Percentiles rank a stretch among this genome's conserved stretches.
Conservation (phyloP, 176 grass and related monocot species). For the Lolium rigidum region DNA sequence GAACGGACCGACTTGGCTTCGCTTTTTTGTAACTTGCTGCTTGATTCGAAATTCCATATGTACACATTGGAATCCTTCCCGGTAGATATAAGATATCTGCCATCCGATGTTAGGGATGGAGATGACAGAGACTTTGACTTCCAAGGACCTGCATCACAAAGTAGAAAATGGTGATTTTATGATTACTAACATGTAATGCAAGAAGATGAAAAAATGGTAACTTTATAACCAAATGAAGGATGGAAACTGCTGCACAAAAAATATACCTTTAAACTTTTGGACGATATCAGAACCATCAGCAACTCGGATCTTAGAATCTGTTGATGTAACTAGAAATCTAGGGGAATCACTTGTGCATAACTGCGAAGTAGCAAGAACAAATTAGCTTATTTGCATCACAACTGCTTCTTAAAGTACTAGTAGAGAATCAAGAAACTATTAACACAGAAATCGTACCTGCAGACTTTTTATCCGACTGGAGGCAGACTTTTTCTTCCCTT, state of each 20-base stretch:
- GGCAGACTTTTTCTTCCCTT: slow-evolving; percentile 69
- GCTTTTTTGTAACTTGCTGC: slow-evolving; percentile 1
- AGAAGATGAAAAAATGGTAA: background rate
- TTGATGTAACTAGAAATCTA: slow-evolving; percentile 67
- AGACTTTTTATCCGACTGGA: slow-evolving; percentile 69
- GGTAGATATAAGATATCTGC: slow-evolving; percentile 68
- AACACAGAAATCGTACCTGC: slow-evolving; percentile 57
- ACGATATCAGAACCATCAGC: slow-evolving; percentile 60
- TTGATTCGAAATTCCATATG: slow-evolving; percentile 65
- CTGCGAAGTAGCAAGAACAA: slow-evolving; percentile 37
- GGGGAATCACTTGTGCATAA: slow-evolving; percentile 52
- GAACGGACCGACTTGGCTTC: slow-evolving; percentile 56
- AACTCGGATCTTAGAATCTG: slow-evolving; percentile 73
- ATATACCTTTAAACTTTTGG: slow-evolving; percentile 75
- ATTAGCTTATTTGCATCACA: slow-evolving; percentile 26
- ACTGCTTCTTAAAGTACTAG: background rate
- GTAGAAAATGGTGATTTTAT: background rate
- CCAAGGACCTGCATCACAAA: slow-evolving; percentile 57
- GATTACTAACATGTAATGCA: background rate
- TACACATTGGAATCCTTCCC: slow-evolving; percentile 80
- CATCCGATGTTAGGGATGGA: slow-evolving; percentile 73
- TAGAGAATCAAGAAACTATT: slow-evolving; percentile 20
- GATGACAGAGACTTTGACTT: slow-evolving; percentile 68
- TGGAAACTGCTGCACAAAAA: background rate
- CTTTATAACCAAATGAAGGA: background rate